phyloP scores from a whole-genome alignment of 2,329 filamentous ascomycete genomes.

The Dactylella cylindrospora region DNA sequence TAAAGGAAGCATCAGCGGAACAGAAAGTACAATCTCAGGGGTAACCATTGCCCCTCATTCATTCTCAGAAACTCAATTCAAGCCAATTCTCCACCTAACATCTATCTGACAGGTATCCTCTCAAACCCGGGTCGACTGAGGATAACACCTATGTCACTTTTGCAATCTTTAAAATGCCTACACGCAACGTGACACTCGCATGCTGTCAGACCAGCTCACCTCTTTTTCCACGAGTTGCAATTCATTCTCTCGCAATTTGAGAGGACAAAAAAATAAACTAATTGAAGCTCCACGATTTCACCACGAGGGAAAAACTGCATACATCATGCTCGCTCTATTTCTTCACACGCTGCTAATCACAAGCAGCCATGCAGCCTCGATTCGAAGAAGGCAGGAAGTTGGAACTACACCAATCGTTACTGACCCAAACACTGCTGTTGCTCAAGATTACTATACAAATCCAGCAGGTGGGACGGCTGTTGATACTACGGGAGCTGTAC shows the following conservation, averaged over 20 bases:
- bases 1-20: constrained; percentile 15
- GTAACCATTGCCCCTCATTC: background rate
- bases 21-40: background rate
- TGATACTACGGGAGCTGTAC: background rate
- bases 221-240: background rate
- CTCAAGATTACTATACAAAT: constrained; percentile 2
- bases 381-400: constrained; percentile 15
- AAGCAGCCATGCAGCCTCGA: constrained; percentile 18
- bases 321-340: constrained; percentile 9
- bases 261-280: constrained; percentile 5
- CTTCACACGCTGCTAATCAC: constrained; percentile 17
- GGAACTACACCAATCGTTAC: background rate
- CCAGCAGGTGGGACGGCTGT: background rate
- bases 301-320: too few species aligned
- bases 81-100: background rate
- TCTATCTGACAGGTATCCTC: too few species aligned
- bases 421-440: background rate
- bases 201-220: background rate
- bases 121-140: too few species aligned
- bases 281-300: background rate
- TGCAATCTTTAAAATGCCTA: background rate
- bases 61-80: constrained; percentile 15
- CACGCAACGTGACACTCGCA: background rate
- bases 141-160: constrained; percentile 2
- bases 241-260: background rate